Percentiles rank a stretch among this genome's conserved stretches.
Evolutionary conservation across 768 basidiomycete species (phyloP).

Genomic region (Amanita rubescens): DNA sequence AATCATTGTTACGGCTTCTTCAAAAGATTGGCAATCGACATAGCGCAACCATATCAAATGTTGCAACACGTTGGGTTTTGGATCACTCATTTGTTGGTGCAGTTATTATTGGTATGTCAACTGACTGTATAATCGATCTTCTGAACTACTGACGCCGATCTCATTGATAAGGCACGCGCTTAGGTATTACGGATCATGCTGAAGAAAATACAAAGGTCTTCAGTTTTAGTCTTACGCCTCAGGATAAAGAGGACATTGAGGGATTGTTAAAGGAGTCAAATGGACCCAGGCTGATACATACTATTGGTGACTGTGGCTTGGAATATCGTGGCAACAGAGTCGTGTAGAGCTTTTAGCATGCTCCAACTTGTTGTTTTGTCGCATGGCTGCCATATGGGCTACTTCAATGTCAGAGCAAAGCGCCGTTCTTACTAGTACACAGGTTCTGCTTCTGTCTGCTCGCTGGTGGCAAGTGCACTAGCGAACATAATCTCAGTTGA

Average conservation of each 20-base stretch:
- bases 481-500: no score
- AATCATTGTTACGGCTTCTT: conserved; percentile 50
- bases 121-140: neutral
- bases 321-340: conserved; percentile 56
- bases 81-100: conserved; percentile 74
- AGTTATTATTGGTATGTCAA: conserved; percentile 61
- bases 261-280: conserved; percentile 54
- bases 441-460: no score
- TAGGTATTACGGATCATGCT: conserved; percentile 69
- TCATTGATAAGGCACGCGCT: conserved; percentile 48
- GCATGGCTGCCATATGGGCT: no score
- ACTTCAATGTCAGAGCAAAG: no score
- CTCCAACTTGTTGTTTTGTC: no score
- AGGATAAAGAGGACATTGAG: conserved; percentile 60
- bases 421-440: no score
- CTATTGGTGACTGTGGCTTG: conserved; percentile 77
- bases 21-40: conserved; percentile 62
- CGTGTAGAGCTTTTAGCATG: no score
- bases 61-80: conserved; percentile 78
- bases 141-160: neutral
- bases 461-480: no score
- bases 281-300: conserved; percentile 51
- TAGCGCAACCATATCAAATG: conserved; percentile 64
- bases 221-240: conserved; percentile 44
- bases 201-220: conserved; percentile 63